Evolutionary conservation across 306 rosid genomes (phyloP).

Genomic region (Notholithocarpus densiflorus): DNA sequence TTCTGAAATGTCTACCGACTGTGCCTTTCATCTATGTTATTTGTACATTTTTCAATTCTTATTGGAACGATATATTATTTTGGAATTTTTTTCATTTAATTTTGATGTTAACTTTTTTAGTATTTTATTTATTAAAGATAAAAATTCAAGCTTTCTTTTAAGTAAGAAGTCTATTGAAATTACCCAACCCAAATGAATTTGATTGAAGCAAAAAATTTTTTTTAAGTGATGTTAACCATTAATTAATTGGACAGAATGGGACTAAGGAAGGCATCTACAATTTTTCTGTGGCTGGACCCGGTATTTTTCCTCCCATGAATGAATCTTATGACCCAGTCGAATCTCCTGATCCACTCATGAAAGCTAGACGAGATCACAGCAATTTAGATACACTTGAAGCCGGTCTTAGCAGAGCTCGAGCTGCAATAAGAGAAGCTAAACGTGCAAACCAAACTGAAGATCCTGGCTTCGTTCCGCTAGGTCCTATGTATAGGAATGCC

Average conservation of each 20-base stretch:
- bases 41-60: background rate
- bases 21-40: background rate
- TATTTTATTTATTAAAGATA: too few relatives aligned
- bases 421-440: constrained; percentile 67
- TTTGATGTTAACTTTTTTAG: too few relatives aligned
- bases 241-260: constrained; percentile 21
- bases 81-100: background rate
- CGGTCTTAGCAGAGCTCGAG: constrained; percentile 63
- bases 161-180: too few relatives aligned
- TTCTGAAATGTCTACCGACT: background rate
- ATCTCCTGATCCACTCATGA: constrained; percentile 24
- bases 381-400: constrained; percentile 57
- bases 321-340: constrained; percentile 32
- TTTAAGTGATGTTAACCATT: background rate
- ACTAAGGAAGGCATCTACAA: constrained; percentile 22
- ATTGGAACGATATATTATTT: background rate
- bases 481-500: constrained; percentile 83
- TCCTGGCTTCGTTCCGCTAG: constrained; percentile 55
- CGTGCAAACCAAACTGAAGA: constrained; percentile 49
- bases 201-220: background rate
- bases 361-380: constrained; percentile 35
- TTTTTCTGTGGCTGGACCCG: constrained; percentile 13
- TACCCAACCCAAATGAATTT: too few relatives aligned
- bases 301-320: constrained; percentile 14
- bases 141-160: too few relatives aligned